These are phyloP conservation scores for Sphagnum contortum DNA, from an alignment of 225 moss, liverwort and hornwort species.

Conservation along the genomic window DNA sequence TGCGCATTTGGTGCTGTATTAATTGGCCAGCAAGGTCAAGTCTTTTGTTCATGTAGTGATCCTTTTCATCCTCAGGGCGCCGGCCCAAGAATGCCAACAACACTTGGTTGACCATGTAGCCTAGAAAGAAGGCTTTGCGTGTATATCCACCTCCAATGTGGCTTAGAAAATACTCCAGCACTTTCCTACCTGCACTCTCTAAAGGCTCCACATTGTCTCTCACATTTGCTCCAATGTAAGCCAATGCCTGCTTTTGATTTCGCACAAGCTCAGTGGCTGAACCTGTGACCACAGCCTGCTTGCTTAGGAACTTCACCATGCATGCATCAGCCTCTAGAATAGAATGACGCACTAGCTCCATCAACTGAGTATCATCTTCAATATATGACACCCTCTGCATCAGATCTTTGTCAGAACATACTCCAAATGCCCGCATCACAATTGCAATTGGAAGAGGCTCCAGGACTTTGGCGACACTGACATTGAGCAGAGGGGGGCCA, in stretches of 20 bases:
- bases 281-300: constrained; percentile 9
- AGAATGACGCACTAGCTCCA: constrained; percentile 52
- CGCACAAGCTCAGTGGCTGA: constrained; percentile 25
- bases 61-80: constrained; percentile 44
- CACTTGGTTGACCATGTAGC: constrained; percentile 67
- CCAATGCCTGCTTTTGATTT: constrained; percentile 27
- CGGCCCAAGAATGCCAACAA: constrained; percentile 57
- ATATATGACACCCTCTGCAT: constrained; percentile 59
- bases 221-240: constrained; percentile 55
- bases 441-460: constrained; percentile 66
- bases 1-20: constrained; percentile 70
- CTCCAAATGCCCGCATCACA: constrained; percentile 63
- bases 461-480: constrained; percentile 40
- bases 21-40: constrained; percentile 87
- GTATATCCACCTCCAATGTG: constrained; percentile 39
- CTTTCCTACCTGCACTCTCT: constrained; percentile 24
- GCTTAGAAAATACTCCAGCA: constrained; percentile 33
- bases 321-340: constrained; percentile 48
- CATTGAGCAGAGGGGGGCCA: constrained; percentile 22
- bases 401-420: constrained; percentile 50
- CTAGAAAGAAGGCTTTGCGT: constrained; percentile 62
- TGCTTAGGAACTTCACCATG: constrained; percentile 34
- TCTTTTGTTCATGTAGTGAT: constrained; percentile 83
- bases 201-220: constrained; percentile 21
- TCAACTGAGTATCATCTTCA: constrained; percentile 37